Evolutionary conservation across 805 yeast genomes (phyloP), one percentile per base, ranked within the genome.

Genomic region (Hanseniaspora nectarophila): DNA sequence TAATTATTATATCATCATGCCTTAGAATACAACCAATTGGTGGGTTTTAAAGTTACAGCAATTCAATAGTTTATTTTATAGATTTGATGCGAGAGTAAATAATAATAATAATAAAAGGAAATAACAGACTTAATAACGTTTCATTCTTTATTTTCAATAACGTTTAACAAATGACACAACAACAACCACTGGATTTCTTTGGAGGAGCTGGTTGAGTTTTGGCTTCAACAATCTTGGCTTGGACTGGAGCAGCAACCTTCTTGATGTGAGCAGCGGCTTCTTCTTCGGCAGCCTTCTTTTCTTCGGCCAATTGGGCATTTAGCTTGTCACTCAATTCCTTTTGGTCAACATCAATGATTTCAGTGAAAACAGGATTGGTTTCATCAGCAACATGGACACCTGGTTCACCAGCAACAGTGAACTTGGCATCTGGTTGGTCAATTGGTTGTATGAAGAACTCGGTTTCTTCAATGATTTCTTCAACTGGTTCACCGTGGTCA

Each of bases 331-430:
- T 82, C 58, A 84, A 71, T 48, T 75, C 71, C 64, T 76, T 70
- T 28, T 82, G 77, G 59, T 78, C 77, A 29, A 77, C 82, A 50
- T 74, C 72, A 21, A 67, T 54, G 23, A 80, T 72, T 58, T 78
- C 75, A 44, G 68, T 66, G 61, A 87, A 82, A 45, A 80, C 95
- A 54, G 75, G 70, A 59, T 44, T 44, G n/a, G 51, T 18, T 7
- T 32, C 21, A 54, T 69, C 67, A 46, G 73, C 73, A 45, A 66
- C 51, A 24, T 70, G 72, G 56, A 73, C 77, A 4, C 72, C 62
- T 43, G 80, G 79, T 65, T 74, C 53, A 21, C 75, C 79, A 12
- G 77, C 71, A 46, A 74, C 61, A 45, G 58, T 57, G 26, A 61
- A 54, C 15, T 54, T 58, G 13, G 53, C 45, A 13, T 48, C 38